A percentile compares a stretch with the other conserved stretches of the same genome.
Conservation (phyloP, 2,329 filamentous ascomycete species). For the Tolypocladium ophioglossoides region DNA sequence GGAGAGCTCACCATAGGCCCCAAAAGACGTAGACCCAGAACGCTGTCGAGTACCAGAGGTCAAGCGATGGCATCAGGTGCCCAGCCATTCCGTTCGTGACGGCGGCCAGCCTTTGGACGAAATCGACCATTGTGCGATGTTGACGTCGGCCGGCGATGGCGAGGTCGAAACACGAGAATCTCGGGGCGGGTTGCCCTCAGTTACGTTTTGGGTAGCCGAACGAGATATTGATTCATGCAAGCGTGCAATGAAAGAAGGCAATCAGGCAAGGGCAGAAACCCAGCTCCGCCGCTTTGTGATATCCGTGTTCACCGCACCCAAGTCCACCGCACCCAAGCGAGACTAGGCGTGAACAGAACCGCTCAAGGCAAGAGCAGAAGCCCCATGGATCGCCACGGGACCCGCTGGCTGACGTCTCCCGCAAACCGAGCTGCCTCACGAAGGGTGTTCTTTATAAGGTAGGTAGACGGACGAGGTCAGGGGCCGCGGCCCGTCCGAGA, state of each 20-base stretch:
- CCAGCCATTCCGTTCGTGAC: slow-evolving; percentile 3
- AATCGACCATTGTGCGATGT: neutral
- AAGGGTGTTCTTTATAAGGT: neutral
- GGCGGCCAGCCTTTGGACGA: slow-evolving; percentile 5
- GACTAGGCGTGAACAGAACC: neutral
- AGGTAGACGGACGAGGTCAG: neutral
- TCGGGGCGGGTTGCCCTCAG: neutral
- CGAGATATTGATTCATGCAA: neutral
- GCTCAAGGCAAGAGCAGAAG: neutral
- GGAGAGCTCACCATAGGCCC: slow-evolving; percentile 35
- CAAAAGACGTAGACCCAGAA: slow-evolving; percentile 37
- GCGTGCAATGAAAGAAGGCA: neutral
- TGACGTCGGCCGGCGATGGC: neutral
- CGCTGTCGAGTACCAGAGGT: slow-evolving; percentile 29
- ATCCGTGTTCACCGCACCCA: neutral
- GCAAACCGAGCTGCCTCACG: neutral
- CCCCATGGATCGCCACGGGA: neutral
- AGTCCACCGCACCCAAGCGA: neutral
- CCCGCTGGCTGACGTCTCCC: neutral
- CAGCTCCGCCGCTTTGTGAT: neutral
- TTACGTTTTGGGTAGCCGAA: neutral
- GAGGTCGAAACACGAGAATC: neutral
- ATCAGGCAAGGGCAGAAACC: neutral
- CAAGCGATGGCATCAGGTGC: slow-evolving; percentile 12
- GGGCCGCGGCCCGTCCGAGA: neutral